Evolutionary conservation across 2,329 filamentous ascomycete genomes (phyloP), one percentile per base, ranked within the genome.

Genomic region (Dactylellina cionopaga): DNA sequence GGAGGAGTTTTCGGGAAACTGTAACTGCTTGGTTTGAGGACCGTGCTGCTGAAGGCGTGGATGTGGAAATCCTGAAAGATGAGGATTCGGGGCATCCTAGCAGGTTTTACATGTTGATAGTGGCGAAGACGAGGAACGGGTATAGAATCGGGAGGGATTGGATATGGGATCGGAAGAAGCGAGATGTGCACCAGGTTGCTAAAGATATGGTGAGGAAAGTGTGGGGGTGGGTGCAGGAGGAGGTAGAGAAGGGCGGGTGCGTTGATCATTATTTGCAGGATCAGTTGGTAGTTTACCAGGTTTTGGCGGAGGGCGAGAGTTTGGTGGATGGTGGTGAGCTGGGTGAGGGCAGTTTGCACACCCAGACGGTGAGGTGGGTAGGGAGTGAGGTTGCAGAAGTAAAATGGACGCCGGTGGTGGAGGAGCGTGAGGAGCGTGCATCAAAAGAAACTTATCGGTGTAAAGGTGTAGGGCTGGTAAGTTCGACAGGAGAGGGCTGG

Each of bases 291-390:
- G 80, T 86, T 15, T 87, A 88, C 75, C 87, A 89, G 78, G 84
- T 85, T 2, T 79, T 89, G 7, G 84, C 85, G 1, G 81, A 83
- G 10, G 86, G 85, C 0, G 80, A 77, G 54, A 86, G 86, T 9
- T 84, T 86, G 65, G 69, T 74, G 13, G 43, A 73, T 33, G 41
- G 52, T 80, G 22, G 76, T 75, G 22, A 78, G 80, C 63, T 77
- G 37, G 56, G 41, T 4, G 73, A 75, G 37, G 74, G 69, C 13
- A 76, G 69, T 51, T 79, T 81, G 74, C 87, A 89, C 74, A 82
- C 86, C 0, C 83, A 82, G 41, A 89, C 87, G n/a, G 87, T 85
- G 11, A 81, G 86, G 72, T 89, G 86, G 86, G 84, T 89, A 19
- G 81, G 81, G 0, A 81, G 83, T 27, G 80, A 85, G 76, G 74